Conservation (phyloP, 1,284 basidiomycete species). For the Pseudozyma sp. region DNA sequence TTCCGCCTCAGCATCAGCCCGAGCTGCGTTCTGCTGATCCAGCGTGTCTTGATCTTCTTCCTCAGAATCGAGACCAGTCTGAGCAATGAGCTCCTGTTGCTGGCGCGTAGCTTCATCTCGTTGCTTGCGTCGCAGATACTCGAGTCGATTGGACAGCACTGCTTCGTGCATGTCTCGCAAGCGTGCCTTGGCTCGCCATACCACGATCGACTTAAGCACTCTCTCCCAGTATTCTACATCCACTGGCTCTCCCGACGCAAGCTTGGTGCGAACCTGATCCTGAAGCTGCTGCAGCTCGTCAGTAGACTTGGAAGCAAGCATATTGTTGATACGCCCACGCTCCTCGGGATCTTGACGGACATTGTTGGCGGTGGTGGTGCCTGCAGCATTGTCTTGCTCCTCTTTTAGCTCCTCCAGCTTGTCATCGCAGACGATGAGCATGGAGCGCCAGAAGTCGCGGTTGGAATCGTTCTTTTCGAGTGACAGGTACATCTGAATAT, state of each 20-base stretch:
- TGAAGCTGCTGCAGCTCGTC: conserved; percentile 86
- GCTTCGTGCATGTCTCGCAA: conserved; percentile 92
- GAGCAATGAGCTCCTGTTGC: conserved; percentile 82
- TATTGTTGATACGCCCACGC: conserved; percentile 57
- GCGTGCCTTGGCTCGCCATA: conserved; percentile 98
- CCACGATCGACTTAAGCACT: conserved; percentile 88
- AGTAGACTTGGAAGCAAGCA: conserved; percentile 58
- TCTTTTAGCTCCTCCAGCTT: conserved; percentile 76
- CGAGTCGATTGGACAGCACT: conserved; percentile 92
- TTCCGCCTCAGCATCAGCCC: conserved; percentile 73
- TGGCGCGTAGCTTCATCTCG: conserved; percentile 92
- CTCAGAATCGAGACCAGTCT: conserved; percentile 67
- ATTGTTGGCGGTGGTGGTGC: conserved; percentile 69
- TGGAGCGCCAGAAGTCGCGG: conserved; percentile 98
- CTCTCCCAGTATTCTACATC: conserved; percentile 99
- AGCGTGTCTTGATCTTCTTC: conserved; percentile 10
- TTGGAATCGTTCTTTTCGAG: conserved; percentile 87
- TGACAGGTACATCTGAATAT: conserved; percentile 90
- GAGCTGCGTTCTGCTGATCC: conserved; percentile 70
- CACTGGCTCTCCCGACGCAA: conserved; percentile 89
- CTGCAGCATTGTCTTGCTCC: conserved; percentile 61
- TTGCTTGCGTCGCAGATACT: conserved; percentile 93
- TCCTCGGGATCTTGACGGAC: conserved; percentile 69
- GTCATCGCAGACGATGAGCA: conserved; percentile 96
- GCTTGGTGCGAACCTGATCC: conserved; percentile 85